phyloP scores from a whole-genome alignment of 768 basidiomycete genomes.

The Podaxis sp. region DNA sequence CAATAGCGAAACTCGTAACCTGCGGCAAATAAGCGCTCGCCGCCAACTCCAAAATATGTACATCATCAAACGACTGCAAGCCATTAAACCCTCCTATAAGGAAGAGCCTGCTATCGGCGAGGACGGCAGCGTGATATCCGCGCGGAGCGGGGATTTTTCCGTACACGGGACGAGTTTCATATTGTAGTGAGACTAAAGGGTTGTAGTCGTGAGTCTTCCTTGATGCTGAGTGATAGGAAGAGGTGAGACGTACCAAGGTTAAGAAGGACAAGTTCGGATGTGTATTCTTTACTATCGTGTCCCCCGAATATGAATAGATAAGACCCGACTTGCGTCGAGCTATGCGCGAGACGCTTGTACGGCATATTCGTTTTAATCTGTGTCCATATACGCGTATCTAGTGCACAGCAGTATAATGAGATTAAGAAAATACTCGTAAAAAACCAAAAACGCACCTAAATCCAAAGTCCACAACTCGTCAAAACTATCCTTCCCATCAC shows the following conservation, averaged over 20 bases:
- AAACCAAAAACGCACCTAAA: conserved; percentile 57
- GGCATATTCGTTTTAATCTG: conserved; percentile 35
- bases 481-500: conserved; percentile 87
- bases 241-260: conserved; percentile 66
- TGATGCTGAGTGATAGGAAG: not conserved
- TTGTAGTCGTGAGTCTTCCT: conserved; percentile 2
- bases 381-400: conserved; percentile 48
- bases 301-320: conserved; percentile 90
- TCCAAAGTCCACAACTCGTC: conserved; percentile 87
- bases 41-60: not conserved
- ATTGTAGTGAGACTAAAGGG: conserved; percentile 73
- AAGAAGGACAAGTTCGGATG: conserved; percentile 74
- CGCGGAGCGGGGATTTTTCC: conserved; percentile 73
- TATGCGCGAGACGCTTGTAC: conserved; percentile 77
- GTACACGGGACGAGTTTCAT: conserved; percentile 67
- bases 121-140: conserved; percentile 81
- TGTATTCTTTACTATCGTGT: conserved; percentile 79
- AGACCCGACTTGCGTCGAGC: conserved; percentile 87
- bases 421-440: not conserved
- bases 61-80: not conserved
- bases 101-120: conserved; percentile 84
- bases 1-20: not conserved
- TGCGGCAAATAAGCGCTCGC: not conserved
- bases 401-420: not conserved
- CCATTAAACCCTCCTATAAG: conserved; percentile 70